phyloP scores from a whole-genome alignment of 2,329 filamentous ascomycete species.

The Furcasterigmium sp. region DNA sequence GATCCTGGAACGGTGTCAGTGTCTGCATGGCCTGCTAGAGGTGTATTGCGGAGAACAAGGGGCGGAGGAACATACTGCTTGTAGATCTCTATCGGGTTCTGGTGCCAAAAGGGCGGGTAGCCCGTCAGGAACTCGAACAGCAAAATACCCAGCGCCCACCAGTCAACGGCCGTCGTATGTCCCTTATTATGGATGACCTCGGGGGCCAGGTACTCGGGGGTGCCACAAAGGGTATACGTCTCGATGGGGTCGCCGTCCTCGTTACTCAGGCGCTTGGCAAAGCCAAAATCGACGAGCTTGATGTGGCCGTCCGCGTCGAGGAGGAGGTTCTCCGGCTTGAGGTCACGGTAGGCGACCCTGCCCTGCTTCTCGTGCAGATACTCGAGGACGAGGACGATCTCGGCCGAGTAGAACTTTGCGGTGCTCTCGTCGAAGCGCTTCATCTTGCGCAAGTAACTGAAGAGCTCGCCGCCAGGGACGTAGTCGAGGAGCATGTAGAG shows the following conservation, averaged over 20 bases:
- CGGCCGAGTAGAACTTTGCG: slow-evolving; percentile 76
- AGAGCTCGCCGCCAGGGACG: slow-evolving; percentile 78
- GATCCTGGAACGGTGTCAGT: slow-evolving; percentile 47
- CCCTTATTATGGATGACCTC: slow-evolving; percentile 83
- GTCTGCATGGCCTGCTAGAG: too few species aligned
- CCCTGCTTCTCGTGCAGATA: slow-evolving; percentile 75
- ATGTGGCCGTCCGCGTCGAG: slow-evolving; percentile 74
- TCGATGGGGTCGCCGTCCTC: slow-evolving; percentile 49
- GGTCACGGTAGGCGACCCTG: slow-evolving; percentile 72
- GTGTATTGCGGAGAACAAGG: not conserved
- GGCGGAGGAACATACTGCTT: slow-evolving; percentile 50
- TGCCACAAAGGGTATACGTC: slow-evolving; percentile 80
- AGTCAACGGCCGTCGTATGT: slow-evolving; percentile 72
- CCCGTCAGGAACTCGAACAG: slow-evolving; percentile 83
- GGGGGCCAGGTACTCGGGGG: slow-evolving; percentile 77
- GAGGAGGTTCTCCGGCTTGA: slow-evolving; percentile 80
- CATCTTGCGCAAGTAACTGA: slow-evolving; percentile 73
- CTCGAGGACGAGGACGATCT: slow-evolving; percentile 77
- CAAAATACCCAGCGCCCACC: slow-evolving; percentile 82
- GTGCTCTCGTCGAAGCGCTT: slow-evolving; percentile 74
- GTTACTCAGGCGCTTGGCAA: slow-evolving; percentile 70
- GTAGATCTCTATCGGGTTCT: slow-evolving; percentile 83
- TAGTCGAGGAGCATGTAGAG: slow-evolving; percentile 83
- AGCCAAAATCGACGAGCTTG: slow-evolving; percentile 80
- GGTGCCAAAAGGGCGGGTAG: slow-evolving; percentile 82